Conservation (phyloP, 2,329 filamentous ascomycete species). For the Claviceps capensis region DNA sequence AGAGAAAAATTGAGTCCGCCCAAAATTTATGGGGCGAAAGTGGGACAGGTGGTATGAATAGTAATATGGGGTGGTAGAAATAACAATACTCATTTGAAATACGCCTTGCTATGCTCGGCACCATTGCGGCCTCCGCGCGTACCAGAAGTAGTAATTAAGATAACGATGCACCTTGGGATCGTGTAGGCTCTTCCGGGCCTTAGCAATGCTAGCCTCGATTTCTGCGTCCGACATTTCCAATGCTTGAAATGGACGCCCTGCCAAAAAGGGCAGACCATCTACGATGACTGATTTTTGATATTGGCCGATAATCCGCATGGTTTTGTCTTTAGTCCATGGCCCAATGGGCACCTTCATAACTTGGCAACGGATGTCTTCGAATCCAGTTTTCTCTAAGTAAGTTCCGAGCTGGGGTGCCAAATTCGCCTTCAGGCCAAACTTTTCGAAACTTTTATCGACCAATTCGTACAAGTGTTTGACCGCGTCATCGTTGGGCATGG, state of each 20-base stretch:
- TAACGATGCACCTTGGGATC: constrained; percentile 20
- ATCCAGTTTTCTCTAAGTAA: constrained; percentile 8
- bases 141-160: constrained; percentile 23
- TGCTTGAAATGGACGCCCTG: constrained; percentile 20
- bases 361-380: constrained; percentile 16
- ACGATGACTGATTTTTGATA: constrained; percentile 24
- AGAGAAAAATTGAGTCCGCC: no score
- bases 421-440: constrained; percentile 10
- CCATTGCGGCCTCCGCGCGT: constrained; percentile 19
- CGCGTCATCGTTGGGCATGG: constrained; percentile 10
- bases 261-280: constrained; percentile 22
- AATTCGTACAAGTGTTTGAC: constrained; percentile 6
- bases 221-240: constrained; percentile 15
- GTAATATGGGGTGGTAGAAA: no score
- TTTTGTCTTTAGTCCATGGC: constrained; percentile 20
- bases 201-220: constrained; percentile 15
- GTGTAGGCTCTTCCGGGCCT: constrained; percentile 12
- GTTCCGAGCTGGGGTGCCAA: constrained; percentile 9
- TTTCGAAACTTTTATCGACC: constrained; percentile 6
- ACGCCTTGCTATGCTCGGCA: no score
- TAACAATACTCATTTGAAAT: no score
- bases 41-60: no score
- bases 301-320: constrained; percentile 22
- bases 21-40: no score
- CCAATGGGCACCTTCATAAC: constrained; percentile 25